Conservation (phyloP, 305 asterid species). For the Rubia balearica region DNA sequence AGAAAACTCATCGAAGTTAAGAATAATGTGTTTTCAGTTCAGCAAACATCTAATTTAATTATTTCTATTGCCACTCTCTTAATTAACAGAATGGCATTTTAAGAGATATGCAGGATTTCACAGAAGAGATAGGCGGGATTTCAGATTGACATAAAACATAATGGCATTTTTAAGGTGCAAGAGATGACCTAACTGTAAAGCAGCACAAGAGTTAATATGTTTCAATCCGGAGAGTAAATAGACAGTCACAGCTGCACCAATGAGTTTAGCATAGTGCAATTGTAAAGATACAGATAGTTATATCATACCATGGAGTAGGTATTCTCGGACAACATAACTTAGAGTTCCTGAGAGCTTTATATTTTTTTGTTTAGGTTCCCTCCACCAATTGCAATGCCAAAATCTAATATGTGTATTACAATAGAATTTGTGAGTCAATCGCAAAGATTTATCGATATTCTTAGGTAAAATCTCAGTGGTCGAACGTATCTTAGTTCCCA, state of each 20-base stretch:
- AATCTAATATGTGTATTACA: too few species aligned
- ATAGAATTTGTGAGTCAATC: too few species aligned
- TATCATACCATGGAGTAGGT: conserved; percentile 55
- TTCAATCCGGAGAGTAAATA: neutral
- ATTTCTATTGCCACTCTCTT: neutral
- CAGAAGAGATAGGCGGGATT: neutral
- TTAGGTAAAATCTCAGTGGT: too few species aligned
- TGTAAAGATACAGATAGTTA: conserved; percentile 4
- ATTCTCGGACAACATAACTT: too few species aligned
- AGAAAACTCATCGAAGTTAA: neutral
- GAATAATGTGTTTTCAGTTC: neutral
- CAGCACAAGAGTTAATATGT: neutral
- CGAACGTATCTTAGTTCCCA: too few species aligned
- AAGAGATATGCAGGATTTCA: neutral
- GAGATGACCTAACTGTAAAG: neutral
- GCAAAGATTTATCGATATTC: too few species aligned
- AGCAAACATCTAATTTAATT: neutral
- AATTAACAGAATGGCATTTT: too few species aligned
- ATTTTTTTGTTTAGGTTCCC: too few species aligned
- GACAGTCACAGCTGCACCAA: neutral
- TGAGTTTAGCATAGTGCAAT: conserved; percentile 5
- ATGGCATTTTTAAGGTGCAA: neutral
- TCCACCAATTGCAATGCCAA: too few species aligned
- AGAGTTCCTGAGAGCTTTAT: too few species aligned
- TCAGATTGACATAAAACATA: neutral